A percentile compares a stretch with the other conserved stretches of the same genome.
phyloP scores from a whole-genome alignment of 306 rosid species.

The Cucurbita pepo region DNA sequence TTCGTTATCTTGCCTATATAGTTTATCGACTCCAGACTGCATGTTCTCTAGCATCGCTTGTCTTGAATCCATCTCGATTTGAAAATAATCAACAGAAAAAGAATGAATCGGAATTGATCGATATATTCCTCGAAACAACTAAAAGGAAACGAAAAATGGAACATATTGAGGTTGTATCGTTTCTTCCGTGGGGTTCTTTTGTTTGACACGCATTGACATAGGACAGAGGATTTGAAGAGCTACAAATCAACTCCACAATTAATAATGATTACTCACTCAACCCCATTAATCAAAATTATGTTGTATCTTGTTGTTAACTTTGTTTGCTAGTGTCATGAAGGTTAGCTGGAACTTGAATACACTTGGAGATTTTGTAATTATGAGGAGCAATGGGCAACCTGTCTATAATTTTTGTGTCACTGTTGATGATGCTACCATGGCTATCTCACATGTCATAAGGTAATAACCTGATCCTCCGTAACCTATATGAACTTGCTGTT shows the following conservation, averaged over 20 bases:
- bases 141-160: too few species aligned
- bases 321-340: slow-evolving; percentile 76
- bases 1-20: background rate
- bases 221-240: background rate
- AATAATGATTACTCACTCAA: background rate
- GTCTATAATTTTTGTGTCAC: slow-evolving; percentile 97
- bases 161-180: background rate
- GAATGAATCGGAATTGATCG: too few species aligned
- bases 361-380: slow-evolving; percentile 46
- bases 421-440: slow-evolving; percentile 98
- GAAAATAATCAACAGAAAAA: too few species aligned
- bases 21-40: background rate
- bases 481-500: background rate
- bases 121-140: too few species aligned
- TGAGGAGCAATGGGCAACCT: slow-evolving; percentile 98
- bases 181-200: background rate
- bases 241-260: background rate
- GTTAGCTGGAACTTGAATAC: slow-evolving; percentile 98
- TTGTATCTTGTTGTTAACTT: slow-evolving; percentile 13
- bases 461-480: slow-evolving; percentile 8
- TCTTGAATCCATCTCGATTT: background rate
- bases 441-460: slow-evolving; percentile 96
- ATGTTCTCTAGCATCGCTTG: background rate
- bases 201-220: background rate
- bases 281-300: background rate